Evolutionary conservation across 2,329 filamentous ascomycete genomes (phyloP).

Genomic region (Aspergillus jensenii): DNA sequence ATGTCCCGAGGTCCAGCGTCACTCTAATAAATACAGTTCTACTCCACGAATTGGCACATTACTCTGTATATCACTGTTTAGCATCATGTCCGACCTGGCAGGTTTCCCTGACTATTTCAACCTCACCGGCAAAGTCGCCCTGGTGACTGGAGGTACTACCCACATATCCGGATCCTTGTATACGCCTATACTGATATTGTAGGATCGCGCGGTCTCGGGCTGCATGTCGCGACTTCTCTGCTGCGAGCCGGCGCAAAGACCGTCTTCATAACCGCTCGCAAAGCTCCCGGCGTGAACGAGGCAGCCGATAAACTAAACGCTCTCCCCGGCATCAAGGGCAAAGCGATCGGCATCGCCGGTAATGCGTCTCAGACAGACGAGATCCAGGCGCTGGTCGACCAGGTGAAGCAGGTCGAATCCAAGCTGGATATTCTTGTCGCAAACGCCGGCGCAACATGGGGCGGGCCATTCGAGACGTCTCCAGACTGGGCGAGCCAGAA

Average conservation of each 20-base stretch:
- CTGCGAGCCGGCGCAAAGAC: slow-evolving; percentile 11
- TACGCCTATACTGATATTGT: background rate
- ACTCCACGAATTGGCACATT: no score
- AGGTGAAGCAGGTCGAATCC: background rate
- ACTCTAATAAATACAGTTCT: no score
- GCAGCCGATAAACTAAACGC: slow-evolving; percentile 10
- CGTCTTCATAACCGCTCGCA: slow-evolving; percentile 13
- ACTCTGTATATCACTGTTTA: background rate
- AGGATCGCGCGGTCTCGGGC: slow-evolving; percentile 13
- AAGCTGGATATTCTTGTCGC: slow-evolving; percentile 13
- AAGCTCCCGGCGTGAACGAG: slow-evolving; percentile 5
- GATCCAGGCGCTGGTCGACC: slow-evolving; percentile 6
- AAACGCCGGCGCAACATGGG: slow-evolving; percentile 14
- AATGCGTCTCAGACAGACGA: slow-evolving; percentile 10
- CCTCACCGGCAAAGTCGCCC: slow-evolving; percentile 11
- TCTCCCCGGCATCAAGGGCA: slow-evolving; percentile 8
- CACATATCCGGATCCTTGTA: no score
- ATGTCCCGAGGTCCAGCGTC: no score
- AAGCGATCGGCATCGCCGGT: slow-evolving; percentile 11
- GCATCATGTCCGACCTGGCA: slow-evolving; percentile 9
- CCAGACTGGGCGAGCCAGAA: slow-evolving; percentile 15
- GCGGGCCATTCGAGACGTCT: slow-evolving; percentile 12
- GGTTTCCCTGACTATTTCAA: slow-evolving; percentile 8
- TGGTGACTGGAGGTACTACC: slow-evolving; percentile 11
- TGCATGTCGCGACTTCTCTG: slow-evolving; percentile 10